Base-by-base conservation (phyloP, 2,329 filamentous ascomycete species). In the Albophoma yamanashiensis region DNA sequence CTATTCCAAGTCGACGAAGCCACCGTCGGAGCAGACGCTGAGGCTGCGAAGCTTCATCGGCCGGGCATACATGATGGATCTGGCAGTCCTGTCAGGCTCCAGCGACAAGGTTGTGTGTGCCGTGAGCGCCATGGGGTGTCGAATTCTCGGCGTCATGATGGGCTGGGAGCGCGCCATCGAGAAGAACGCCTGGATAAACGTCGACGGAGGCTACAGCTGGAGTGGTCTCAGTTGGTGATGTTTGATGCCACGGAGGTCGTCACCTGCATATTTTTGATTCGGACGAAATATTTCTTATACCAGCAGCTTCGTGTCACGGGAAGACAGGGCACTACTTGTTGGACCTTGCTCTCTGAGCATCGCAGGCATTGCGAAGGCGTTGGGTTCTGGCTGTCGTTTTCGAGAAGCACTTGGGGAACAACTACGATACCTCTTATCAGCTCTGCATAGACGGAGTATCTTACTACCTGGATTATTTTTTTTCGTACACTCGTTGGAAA, bases 121-220 rank as follows among this genome's bases (percentile, higher is more conserved):
- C 3, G 87, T 92, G 31, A 90, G 87, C 66, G 84, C 86, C 40
- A 83, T 80, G 73, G 84, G 84, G 0, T 96, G 91, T 71, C 82
- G 89, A 27, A 68, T 95, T 58, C 71, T 95, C 63, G 91, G 84
- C 2, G 89, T 96, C 47, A 92, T 95, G 87, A 85, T 94, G 85
- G 91, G 91, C 0, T 92, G 89, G 89, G 87, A 92, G 43, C 79
- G 78, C 38, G 84, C 82, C 6, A 79, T 91, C 62, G 76, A 77
- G 40, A 72, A 79, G 22, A 80, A 78, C 1, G 78, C 79, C 53
- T 95, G 91, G 89, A 79, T 84, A 61, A 95, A 95, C 73, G 82
- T 96, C n/a, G 89, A 93, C 70, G 88, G 87, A 1, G 80, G 80
- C 15, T 85, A 82, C 65, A 78, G 78, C 15, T 91, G 88, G 88